Percentiles rank a stretch among this genome's conserved stretches.
Conservation (phyloP, 495 filamentous ascomycete genomes). For the Hypoxylon cercidicola region DNA sequence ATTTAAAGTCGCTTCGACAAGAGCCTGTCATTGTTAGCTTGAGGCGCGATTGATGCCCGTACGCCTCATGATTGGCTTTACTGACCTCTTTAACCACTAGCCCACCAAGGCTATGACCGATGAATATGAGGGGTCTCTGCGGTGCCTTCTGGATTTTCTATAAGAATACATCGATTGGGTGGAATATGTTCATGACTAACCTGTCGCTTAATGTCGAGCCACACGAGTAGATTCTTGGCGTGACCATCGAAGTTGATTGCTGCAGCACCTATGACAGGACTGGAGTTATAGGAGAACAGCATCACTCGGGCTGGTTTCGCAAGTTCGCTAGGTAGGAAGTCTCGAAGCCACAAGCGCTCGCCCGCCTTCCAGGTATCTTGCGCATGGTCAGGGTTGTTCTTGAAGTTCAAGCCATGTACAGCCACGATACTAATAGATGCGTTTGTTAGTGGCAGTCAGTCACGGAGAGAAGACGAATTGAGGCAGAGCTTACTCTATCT, state of each 20-base stretch:
- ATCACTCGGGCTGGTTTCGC: constrained; percentile 21
- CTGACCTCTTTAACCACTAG: constrained; percentile 29
- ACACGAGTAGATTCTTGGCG: constrained; percentile 26
- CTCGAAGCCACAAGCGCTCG: constrained; percentile 27
- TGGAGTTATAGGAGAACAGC: constrained; percentile 35
- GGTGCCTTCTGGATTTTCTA: constrained; percentile 4
- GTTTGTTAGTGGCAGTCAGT: constrained; percentile 3
- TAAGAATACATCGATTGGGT: neutral
- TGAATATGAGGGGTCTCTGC: constrained; percentile 33
- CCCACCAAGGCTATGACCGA: constrained; percentile 35
- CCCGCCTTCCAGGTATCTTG: constrained; percentile 26
- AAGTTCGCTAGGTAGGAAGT: constrained; percentile 29
- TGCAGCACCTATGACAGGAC: constrained; percentile 20
- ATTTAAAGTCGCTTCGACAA: constrained; percentile 6
- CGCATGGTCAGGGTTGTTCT: constrained; percentile 55
- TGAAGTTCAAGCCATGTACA: constrained; percentile 38
- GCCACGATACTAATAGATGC: constrained; percentile 29
- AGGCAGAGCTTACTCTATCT: too few species aligned
- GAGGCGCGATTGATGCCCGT: too few species aligned
- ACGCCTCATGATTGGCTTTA: constrained; percentile 16
- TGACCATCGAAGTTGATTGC: constrained; percentile 30
- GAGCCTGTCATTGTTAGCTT: too few species aligned
- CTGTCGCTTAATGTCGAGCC: constrained; percentile 16
- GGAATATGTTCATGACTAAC: neutral
- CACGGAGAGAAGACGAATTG: too few species aligned